Base-by-base conservation (phyloP, 495 filamentous ascomycete species). In the Penicillium alfredii region DNA sequence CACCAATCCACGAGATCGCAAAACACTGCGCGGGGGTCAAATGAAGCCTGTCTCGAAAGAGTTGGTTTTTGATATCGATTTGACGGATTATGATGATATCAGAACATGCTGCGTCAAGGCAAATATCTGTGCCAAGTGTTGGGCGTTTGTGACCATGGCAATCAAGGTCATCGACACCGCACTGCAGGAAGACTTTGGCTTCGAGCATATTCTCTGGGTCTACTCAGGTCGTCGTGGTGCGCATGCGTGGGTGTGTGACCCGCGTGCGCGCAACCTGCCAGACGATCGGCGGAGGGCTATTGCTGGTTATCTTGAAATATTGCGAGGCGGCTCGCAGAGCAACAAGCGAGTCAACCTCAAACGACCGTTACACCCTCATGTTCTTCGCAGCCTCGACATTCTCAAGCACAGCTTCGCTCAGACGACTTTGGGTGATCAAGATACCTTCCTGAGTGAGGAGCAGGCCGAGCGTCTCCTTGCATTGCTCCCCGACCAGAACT, bases 221-320 rank as follows among this genome's bases (percentile, higher is more conserved):
- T 98, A 96, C 61, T 97, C 92, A 0, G 92, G 92, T 21, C 83
- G 92, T 55, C 77, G 92, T 77, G 92, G 92, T 60, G 88, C 82
- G 10, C 92, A 98, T 79, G 92, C 90, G 6, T 98, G 92, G 92
- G 84, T 98, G n/a, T 95, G 90, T 56, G 92, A 98, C 60, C 83
- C 82, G 40, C 77, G 79, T 30, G 92, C 88, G 3, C 74, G 92
- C 40, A 68, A 69, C 23, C 71, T 98, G 63, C 81, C 94, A 48
- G 92, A 97, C 54, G 68, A 78, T 33, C 86, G 85, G 49, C 73
- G 92, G 19, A 80, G 77, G 41, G 84, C 88, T 3, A 75, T 98
- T 29, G 86, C 86, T 3, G 77, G 81, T 6, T 97, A 97, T 57
- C 73, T 98, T 8, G 88, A 94, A 47, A 69, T 96, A 3, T 66